Evolutionary conservation across 2,329 filamentous ascomycete species (phyloP), one percentile per base, ranked within the genome.

Genomic region (Huntiella bhutanensis): DNA sequence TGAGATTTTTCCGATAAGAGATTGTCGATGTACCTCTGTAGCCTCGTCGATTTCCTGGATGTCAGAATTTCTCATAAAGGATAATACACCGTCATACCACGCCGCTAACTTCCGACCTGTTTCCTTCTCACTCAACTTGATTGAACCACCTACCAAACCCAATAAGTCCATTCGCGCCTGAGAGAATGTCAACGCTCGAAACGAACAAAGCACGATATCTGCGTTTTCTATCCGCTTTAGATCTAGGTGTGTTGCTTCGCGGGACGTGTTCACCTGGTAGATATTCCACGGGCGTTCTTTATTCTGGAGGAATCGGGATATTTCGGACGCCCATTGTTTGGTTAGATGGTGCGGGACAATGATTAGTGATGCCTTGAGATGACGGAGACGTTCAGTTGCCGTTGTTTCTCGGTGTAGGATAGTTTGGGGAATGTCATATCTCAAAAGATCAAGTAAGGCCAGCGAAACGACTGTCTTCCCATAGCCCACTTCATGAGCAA

Each of bases 401-500:
- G 12, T 49, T 3, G 36, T 17, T 1, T 8, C 15, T 3, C 59
- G 51, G 7, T 53, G 35, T 0, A 28, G 1, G 4, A 55, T 41
- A 8, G 56, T 59, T 0, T 49, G 11, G 60, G 46, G 12, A 13
- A 33, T 1, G 19, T 32, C 28, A 13, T 12, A 58, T 12, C 54
- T 37, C 44, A 58, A 57, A 5, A 48, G 49, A 17, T 60, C 58
- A 5, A 65, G 55, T 4, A 66, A 54, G 1, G 58, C 63, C 10
- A 67, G 57, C 4, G 55, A 59, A 19, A 65, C 54, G 4, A 66
- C 56, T 0, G 65, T 68, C 53, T 68, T 68, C 1, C 65, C 64
- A 45, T 61, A 67, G 12, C 65, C 65, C 11, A 67, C 61, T 22
- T 65, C 59, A 38, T 67, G 64, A 1, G 64, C 64, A 5, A 65